Percentiles rank a stretch among this genome's conserved stretches.
Conservation (phyloP, 2,329 filamentous ascomycete species). For the Fusarium sp. region DNA sequence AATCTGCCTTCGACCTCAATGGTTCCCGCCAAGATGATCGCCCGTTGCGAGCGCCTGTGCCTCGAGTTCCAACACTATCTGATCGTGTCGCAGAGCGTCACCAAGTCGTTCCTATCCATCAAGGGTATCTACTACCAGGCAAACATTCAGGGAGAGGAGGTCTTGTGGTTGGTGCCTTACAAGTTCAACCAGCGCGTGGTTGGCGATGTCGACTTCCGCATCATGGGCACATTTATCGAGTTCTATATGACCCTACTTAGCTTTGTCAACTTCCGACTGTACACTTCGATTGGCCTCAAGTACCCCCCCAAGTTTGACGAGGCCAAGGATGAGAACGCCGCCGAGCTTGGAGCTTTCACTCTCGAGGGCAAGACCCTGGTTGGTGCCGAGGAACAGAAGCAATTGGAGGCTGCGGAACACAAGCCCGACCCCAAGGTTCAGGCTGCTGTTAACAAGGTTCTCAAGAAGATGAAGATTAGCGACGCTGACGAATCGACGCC, state of each 20-base stretch:
- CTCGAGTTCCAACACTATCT: conserved; percentile 99
- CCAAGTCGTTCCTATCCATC: conserved; percentile 97
- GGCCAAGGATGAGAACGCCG: conserved; percentile 88
- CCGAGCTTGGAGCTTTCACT: conserved; percentile 91
- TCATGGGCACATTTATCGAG: conserved; percentile 99
- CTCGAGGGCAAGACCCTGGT: conserved; percentile 81
- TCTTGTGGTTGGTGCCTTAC: conserved; percentile 97
- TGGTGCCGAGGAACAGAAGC: conserved; percentile 68
- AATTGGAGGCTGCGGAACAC: conserved; percentile 64
- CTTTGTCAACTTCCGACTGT: conserved; percentile 96
- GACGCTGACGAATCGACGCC: conserved; percentile 60
- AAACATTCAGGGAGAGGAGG: conserved; percentile 95
- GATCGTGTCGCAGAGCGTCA: conserved; percentile 90
- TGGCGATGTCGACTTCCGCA: conserved; percentile 96
- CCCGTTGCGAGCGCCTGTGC: conserved; percentile 91
- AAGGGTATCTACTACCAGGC: conserved; percentile 99
- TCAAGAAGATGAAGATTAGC: conserved; percentile 76
- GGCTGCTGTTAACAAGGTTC: conserved; percentile 77
- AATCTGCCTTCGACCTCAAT: conserved; percentile 92
- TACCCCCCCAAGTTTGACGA: conserved; percentile 96
- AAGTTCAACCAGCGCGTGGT: conserved; percentile 97
- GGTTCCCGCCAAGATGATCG: conserved; percentile 95
- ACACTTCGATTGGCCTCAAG: conserved; percentile 90
- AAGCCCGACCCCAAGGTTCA: conserved; percentile 75
- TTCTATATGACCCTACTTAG: conserved; percentile 98